phyloP scores from a whole-genome alignment of 2,329 filamentous ascomycete genomes.

The Periconia macrospinosa region DNA sequence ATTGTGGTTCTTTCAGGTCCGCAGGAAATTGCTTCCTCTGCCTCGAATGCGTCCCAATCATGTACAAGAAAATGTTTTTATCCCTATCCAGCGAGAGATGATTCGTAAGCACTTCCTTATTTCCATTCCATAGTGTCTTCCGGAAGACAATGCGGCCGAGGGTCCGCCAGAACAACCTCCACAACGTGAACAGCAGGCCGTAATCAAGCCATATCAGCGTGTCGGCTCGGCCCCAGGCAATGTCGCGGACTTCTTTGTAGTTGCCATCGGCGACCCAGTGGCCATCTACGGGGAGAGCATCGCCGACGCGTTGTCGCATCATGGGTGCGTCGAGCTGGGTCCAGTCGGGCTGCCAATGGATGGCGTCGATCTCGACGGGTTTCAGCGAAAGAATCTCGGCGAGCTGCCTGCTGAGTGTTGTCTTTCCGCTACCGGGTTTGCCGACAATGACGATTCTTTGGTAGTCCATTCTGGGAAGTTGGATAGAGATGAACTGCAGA shows the following conservation, averaged over 20 bases:
- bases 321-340: not conserved
- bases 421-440: not conserved
- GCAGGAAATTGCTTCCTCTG: not conserved
- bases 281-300: not conserved
- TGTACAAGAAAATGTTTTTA: not conserved
- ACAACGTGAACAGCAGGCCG: not conserved
- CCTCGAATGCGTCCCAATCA: not conserved
- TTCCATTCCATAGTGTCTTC: not conserved
- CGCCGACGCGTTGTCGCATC: not conserved
- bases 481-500: too few species aligned
- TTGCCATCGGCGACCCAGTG: not conserved
- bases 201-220: not conserved
- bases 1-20: not conserved
- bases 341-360: not conserved
- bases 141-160: not conserved
- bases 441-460: not conserved
- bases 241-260: not conserved
- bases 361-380: not conserved
- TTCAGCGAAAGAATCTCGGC: not conserved
- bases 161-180: not conserved
- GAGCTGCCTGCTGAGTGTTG: not conserved
- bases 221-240: not conserved
- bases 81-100: not conserved
- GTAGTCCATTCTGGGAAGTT: not conserved
- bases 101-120: not conserved